Base-by-base conservation (phyloP, 257 asterid genomes). In the Petunia secreta region DNA sequence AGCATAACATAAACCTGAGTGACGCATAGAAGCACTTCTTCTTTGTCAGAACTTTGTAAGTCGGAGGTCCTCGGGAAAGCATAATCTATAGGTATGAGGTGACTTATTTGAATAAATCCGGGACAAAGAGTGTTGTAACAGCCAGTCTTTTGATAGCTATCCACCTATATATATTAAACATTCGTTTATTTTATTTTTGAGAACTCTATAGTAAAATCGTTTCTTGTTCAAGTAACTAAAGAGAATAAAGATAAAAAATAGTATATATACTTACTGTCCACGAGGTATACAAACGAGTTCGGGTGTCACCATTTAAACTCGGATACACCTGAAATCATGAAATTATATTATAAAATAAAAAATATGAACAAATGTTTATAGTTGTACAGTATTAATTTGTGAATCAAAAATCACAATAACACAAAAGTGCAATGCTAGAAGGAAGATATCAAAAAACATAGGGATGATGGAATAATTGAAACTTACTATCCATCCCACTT, bases 401-500 rank as follows among this genome's bases (percentile, higher is more conserved):
- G 3, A n/a, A 2, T 1, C 0, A 2, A 15, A 4, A 59, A 16
- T 5, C 16, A 15, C 6, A 1, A 59, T 59, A 59, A 6, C 38
- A 6, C 15, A 8, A 10, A 8, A 52, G 10, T 10, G 57, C 14
- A 8, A 52, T 48, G 53, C 0, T 48, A 48, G 25, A 25, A 25
- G 25, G 25, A 7, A 2, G 6, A 7, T 48, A 48, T 6, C 6
- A 5, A 48, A 0, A 48, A 48, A 50, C 11, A 53, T 0, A 53
- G 15, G 58, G 11, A 53, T 8, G 10, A 1, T 2, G 6, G 1
- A 58, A 58, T 6, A 40, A 11, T 37, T 64, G 71, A 38, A 64
- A 39, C 73, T 64, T 39, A 64, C 50, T 4, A 64, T 64, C 73
- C 50, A 64, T 39, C 73, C 50, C 2, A 64, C 73, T 64, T 64